These are phyloP conservation scores for Gillenia trifoliata DNA, from an alignment of 306 rosid genomes.

Conservation along the genomic window DNA sequence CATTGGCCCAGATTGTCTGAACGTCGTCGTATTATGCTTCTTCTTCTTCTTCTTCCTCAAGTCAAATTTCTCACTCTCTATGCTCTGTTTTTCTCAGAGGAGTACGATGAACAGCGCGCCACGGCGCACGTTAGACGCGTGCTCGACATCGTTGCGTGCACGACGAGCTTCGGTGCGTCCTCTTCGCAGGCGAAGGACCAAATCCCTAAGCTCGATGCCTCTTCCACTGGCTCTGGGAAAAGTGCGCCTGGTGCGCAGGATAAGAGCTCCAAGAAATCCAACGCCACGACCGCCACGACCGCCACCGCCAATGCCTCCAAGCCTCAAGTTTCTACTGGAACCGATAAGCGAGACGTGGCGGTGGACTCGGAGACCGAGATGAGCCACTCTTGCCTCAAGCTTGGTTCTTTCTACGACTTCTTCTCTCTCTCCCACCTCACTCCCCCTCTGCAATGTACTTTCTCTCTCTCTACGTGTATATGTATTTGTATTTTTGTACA, in stretches of 20 bases:
- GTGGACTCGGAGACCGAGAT: constrained; percentile 58
- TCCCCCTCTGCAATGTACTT: constrained; percentile 81
- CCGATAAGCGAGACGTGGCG: constrained; percentile 36
- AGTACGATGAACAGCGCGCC: constrained; percentile 65
- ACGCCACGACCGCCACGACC: neutral
- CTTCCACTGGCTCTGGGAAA: constrained; percentile 20
- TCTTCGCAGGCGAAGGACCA: constrained; percentile 30
- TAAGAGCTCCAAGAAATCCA: constrained; percentile 37
- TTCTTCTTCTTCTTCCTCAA: neutral
- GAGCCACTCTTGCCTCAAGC: constrained; percentile 72
- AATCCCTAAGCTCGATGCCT: constrained; percentile 30
- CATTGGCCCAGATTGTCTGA: neutral
- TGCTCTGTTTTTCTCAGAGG: constrained; percentile 39
- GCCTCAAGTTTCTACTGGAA: constrained; percentile 26
- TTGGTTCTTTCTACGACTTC: constrained; percentile 86
- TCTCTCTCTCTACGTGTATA: neutral
- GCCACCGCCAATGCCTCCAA: constrained; percentile 3
- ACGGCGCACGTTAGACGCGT: constrained; percentile 75
- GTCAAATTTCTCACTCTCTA: neutral
- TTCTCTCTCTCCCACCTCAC: constrained; percentile 87
- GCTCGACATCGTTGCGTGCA: constrained; percentile 83
- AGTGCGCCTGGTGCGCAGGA: constrained; percentile 34
- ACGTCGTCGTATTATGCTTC: neutral
- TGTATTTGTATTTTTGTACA: neutral
- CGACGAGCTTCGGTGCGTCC: constrained; percentile 69